Conservation (phyloP, 1,139 yeast species). For the Kurtzmaniella quercitrusa region DNA sequence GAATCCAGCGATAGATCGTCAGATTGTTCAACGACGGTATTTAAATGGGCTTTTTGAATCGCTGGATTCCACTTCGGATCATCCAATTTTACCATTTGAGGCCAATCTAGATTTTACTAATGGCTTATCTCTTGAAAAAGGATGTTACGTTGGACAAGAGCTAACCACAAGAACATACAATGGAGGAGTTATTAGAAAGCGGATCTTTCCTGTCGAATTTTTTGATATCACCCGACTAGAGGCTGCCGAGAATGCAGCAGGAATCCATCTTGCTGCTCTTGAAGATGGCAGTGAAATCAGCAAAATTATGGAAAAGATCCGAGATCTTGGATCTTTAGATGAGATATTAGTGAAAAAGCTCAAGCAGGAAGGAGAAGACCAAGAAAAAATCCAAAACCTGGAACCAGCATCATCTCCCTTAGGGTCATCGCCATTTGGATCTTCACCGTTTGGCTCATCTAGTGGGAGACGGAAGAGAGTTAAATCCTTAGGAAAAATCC, state of each 20-base stretch:
- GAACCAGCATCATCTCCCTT: constrained; percentile 7
- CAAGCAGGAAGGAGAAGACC: constrained; percentile 5
- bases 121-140: constrained; percentile 83
- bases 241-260: constrained; percentile 13
- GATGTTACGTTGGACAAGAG: constrained; percentile 96
- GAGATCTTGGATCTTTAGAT: not conserved
- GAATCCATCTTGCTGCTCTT: constrained; percentile 11
- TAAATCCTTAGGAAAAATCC: constrained; percentile 54
- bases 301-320: not conserved
- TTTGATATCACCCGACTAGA: constrained; percentile 20
- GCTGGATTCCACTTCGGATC: constrained; percentile 35
- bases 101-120: constrained; percentile 76
- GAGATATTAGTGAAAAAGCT: not conserved
- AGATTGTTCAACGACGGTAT: constrained; percentile 46
- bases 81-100: constrained; percentile 72
- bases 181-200: constrained; percentile 75
- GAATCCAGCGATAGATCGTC: constrained; percentile 14
- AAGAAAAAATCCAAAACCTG: constrained; percentile 7
- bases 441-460: constrained; percentile 32
- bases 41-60: constrained; percentile 68
- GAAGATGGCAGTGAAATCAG: constrained; percentile 9
- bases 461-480: constrained; percentile 29
- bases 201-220: constrained; percentile 72
- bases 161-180: constrained; percentile 84
- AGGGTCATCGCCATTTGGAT: constrained; percentile 8